Evolutionary conservation across 352 stramenopile genomes (phyloP), one percentile per base, ranked within the genome.

Genomic region (Thalassiosira livingstoniorum): DNA sequence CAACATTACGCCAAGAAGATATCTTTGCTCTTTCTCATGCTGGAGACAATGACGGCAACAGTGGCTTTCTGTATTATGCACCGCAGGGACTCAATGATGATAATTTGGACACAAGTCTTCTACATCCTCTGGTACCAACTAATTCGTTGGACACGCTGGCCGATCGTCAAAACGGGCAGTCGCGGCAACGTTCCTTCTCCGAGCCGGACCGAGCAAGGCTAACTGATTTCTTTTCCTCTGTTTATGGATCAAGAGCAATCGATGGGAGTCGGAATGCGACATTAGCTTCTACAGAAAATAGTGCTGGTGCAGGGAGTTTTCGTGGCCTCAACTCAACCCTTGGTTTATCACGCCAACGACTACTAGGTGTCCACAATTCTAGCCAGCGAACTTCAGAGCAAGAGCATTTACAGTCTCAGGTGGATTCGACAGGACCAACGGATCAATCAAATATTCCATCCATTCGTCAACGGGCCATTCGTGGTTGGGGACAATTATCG

Each of bases 131-230:
- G 65, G 60, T 74, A 39, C 34, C 42, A 51, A 18, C 42, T 29
- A 45, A 51, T 51, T 27, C 55, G 35, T 29, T 27, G 53, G 34
- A 53, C 43, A 55, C 31, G 39, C 31, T 53, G 10, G 54, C 53
- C 37, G 58, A 78, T 27, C 5, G 55, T 10, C 10, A 10, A 27
- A 65, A 34, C 15, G 29, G 34, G 64, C 70, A 78, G 64, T 32
- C 57, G 11, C 63, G 79, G 35, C 61, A 87, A 37, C 80, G 80
- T 51, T 47, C 80, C 58, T 53, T 80, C 57, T 86, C 75, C 25
- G 84, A 90, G 80, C 80, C 80, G 11, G 84, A 90, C 79, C 51
- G 61, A 68, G 74, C 74, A 23, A 69, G 70, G 25, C 68, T 89
- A 29, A 37, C 58, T 47, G 71, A 87, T 69, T 81, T 82, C 29